Conservation (phyloP, 2,329 filamentous ascomycete species). For the Neodidymelliopsis sp. region DNA sequence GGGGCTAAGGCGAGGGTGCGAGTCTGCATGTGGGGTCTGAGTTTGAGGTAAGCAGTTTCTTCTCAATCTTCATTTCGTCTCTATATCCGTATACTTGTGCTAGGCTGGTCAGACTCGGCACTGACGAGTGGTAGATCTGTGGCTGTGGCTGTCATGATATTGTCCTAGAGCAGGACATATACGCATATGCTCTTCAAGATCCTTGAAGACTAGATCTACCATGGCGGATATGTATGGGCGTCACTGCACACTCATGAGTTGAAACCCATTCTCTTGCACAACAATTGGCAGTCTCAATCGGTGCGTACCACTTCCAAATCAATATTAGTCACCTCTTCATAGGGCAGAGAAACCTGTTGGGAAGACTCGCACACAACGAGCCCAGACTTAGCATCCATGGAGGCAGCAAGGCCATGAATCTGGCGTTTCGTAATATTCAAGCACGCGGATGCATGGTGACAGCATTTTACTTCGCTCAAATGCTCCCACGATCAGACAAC, state of each 20-base stretch:
- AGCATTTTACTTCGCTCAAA: constrained; percentile 68
- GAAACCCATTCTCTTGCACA: constrained; percentile 66
- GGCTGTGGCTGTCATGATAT: constrained; percentile 62
- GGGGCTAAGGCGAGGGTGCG: constrained; percentile 57
- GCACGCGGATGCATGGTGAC: constrained; percentile 70
- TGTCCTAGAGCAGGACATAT: constrained; percentile 44
- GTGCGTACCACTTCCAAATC: constrained; percentile 69
- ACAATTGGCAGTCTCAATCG: constrained; percentile 67
- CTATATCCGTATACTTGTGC: constrained; percentile 27
- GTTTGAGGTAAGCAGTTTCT: constrained; percentile 44
- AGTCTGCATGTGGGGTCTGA: background rate
- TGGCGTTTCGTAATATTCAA: constrained; percentile 73
- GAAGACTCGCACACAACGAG: constrained; percentile 58
- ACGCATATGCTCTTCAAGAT: constrained; percentile 53
- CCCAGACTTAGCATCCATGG: constrained; percentile 62
- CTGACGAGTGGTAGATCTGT: background rate
- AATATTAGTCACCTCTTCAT: constrained; percentile 73
- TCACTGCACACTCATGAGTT: constrained; percentile 10
- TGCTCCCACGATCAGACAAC: constrained; percentile 66
- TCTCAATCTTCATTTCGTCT: constrained; percentile 55
- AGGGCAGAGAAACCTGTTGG: constrained; percentile 64
- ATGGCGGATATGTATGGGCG: constrained; percentile 59
- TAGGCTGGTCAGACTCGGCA: background rate
- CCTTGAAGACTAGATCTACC: constrained; percentile 63
- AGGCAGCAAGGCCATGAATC: constrained; percentile 66